Base-by-base conservation (phyloP, 257 asterid genomes). In the Solanum sejunctum region DNA sequence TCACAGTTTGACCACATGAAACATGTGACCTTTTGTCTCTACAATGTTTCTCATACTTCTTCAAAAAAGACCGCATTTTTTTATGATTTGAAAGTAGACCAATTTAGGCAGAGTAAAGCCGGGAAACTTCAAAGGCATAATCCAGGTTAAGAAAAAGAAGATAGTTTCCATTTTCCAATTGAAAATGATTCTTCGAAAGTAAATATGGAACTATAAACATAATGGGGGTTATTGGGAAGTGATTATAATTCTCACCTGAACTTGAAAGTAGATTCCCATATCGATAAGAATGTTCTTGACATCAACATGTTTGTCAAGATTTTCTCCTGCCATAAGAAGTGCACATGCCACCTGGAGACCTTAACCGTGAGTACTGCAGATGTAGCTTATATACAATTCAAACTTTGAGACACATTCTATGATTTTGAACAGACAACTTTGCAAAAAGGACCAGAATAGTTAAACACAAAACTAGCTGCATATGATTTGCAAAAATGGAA, bases 211-310 rank as follows among this genome's bases (percentile, higher is more conserved):
- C 82, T 49, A 26, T 52, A 28, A 15, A 52, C 21, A 54, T 6
- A 23, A n/a, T n/a, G 52, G 73, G 39, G 20, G 63, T 17, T 67
- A 84, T 69, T 82, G 70, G n/a, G 73, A 56, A 23, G 83, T 41
- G n/a, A 80, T 81, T 52, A 15, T 9, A 20, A 51, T 71, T 28
- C 92, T 87, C 86, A 95, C 99, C 95, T 96, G 99, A 55, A 96
- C 98, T 91, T 96, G 99, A 86, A 96, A 96, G 92, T 96, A 95
- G 85, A 91, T 91, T 77, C 99, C 99, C 99, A 96, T 96, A 58
- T 95, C 91, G 83, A 95, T 81, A 81, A 96, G 99, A 82, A 92
- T 93, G 49, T 97, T 90, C 89, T 92, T 92, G 71, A 95, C 98
- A 54, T 54, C 87, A 21, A 80, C 87, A 86, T 95, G 98, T 39